These are phyloP conservation scores for Leccinum obscurum DNA, from an alignment of 768 basidiomycete species.

Conservation along the genomic window DNA sequence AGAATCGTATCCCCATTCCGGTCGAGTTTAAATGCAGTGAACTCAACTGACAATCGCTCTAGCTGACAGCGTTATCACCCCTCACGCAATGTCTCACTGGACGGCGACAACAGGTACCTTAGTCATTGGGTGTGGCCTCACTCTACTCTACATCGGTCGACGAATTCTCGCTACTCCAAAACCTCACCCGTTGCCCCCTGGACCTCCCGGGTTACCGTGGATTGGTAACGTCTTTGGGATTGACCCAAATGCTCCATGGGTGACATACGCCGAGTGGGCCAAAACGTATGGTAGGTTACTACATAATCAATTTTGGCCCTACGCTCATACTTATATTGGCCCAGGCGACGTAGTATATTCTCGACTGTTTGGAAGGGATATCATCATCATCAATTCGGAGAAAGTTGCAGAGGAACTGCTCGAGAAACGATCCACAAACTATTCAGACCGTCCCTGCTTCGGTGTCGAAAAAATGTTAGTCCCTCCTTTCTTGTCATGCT, in stretches of 20 bases:
- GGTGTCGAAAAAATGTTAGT: background rate
- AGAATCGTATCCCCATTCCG: too few species aligned
- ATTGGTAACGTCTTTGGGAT: slow-evolving; percentile 8
- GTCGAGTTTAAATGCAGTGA: background rate
- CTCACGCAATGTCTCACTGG: slow-evolving; percentile 7
- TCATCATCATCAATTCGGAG: slow-evolving; percentile 17
- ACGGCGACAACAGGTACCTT: background rate
- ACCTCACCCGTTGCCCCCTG: slow-evolving; percentile 6
- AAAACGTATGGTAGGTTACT: slow-evolving; percentile 4
- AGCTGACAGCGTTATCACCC: background rate
- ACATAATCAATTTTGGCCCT: background rate
- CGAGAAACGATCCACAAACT: slow-evolving; percentile 7
- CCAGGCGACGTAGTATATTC: slow-evolving; percentile 6
- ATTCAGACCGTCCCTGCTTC: slow-evolving; percentile 10
- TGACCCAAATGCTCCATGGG: slow-evolving; percentile 5
- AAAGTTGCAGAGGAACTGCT: slow-evolving; percentile 5
- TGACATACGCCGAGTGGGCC: slow-evolving; percentile 13
- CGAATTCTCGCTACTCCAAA: background rate
- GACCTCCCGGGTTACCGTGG: slow-evolving; percentile 10
- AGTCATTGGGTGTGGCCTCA: background rate
- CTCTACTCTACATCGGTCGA: background rate
- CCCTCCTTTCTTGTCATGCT: background rate
- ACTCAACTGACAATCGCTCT: background rate
- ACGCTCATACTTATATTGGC: background rate
- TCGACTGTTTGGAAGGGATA: slow-evolving; percentile 1